A percentile compares a stretch with the other conserved stretches of the same genome.
Conservation (phyloP, 2,329 filamentous ascomycete species). For the Metarhizium humberi region DNA sequence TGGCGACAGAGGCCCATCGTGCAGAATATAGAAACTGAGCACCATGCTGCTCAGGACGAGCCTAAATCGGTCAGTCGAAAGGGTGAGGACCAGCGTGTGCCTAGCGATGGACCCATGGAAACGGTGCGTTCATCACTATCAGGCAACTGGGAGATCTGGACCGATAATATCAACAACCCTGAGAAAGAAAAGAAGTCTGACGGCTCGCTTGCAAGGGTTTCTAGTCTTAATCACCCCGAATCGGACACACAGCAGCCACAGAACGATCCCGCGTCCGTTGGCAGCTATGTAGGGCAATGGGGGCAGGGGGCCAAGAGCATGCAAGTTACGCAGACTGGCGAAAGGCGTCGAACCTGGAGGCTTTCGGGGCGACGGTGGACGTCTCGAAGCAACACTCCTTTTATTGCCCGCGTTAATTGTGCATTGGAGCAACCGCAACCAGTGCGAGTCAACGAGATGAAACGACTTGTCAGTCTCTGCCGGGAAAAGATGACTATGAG, state of each 20-base stretch:
- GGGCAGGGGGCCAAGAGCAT: background rate
- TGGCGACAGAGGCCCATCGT: background rate
- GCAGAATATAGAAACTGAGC: background rate
- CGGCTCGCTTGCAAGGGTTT: background rate
- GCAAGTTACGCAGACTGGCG: background rate
- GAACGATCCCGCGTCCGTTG: background rate
- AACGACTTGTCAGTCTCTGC: slow-evolving; percentile 20
- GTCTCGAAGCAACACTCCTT: slow-evolving; percentile 11
- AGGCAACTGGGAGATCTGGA: background rate
- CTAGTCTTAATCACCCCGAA: background rate
- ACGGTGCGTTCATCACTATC: background rate
- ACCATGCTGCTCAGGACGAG: background rate
- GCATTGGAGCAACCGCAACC: slow-evolving; percentile 21
- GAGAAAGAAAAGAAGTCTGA: background rate
- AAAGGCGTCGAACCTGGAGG: slow-evolving; percentile 5
- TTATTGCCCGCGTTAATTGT: slow-evolving; percentile 19
- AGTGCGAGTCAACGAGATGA: slow-evolving; percentile 19
- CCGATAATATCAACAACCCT: background rate
- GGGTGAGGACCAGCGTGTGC: background rate
- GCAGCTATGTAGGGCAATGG: background rate
- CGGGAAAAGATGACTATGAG: slow-evolving; percentile 14
- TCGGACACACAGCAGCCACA: background rate
- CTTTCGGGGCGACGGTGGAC: slow-evolving; percentile 10
- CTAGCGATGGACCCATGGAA: background rate
- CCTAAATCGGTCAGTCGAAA: background rate